Base-by-base conservation (phyloP, 1,139 yeast species). In the Kurtzmaniella natalensis region DNA sequence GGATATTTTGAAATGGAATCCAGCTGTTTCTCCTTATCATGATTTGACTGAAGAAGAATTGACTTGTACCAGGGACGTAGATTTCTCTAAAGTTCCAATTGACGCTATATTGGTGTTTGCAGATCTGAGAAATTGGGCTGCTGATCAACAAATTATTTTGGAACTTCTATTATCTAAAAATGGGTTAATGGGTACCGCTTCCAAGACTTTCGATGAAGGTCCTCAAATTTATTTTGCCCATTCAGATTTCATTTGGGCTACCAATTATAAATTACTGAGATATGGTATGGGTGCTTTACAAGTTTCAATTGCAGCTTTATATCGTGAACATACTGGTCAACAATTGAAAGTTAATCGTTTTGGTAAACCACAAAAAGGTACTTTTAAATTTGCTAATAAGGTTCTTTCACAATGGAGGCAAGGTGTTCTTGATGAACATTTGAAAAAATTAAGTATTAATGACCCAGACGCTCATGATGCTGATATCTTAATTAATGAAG, bases 231-330 rank as follows among this genome's bases (percentile, higher is more conserved):
- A 81, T 60, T 85, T 84, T 66, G 94, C 94, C 21, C 94, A 85
- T 57, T 81, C 89, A 18, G 95, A 84, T 58, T 82, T 84, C 50
- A 84, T 84, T 38, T 84, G 94, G 94, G 87, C 94, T 10, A 85
- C 94, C 13, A 82, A 84, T 55, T 84, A 84, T 53, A 80, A 76
- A 46, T 69, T 83, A 41, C 78, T 85, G 18, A 70, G 95, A 56
- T 83, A 84, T 54, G 94, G 94, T 43, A 84, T 84, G 94, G 95
- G 95, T 43, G 94, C 94, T 2, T 67, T 84, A 46, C 94, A 82
- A 56, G 89, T 84, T 32, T 81, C 92, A 11, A 79, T 82, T 53
- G 88, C 89, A 35, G 94, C 94, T 0, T 65, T 84, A 35, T 84
- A 77, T 57, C 74, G 80, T 51, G 94, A 83, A 51, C 88, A 81